A percentile compares a stretch with the other conserved stretches of the same genome.
phyloP scores from a whole-genome alignment of 352 stramenopile genomes.

The Peronospora belbahrii region DNA sequence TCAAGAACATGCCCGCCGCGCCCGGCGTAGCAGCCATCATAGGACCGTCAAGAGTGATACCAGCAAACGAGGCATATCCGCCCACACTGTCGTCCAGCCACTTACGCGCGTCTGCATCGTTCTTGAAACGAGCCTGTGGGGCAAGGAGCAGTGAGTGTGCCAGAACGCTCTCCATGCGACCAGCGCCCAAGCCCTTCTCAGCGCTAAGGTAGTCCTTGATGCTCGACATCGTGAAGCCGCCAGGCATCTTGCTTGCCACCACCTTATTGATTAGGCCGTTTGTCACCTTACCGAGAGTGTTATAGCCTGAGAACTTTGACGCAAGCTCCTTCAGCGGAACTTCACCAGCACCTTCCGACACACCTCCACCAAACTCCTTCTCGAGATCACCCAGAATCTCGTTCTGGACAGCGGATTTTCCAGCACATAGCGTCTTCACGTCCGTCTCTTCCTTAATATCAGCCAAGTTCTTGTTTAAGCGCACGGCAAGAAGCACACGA shows the following conservation, averaged over 20 bases:
- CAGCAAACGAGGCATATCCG: slow-evolving; percentile 66
- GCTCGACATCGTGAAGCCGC: slow-evolving; percentile 74
- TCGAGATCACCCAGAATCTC: slow-evolving; percentile 84
- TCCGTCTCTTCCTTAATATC: slow-evolving; percentile 69
- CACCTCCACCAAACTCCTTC: slow-evolving; percentile 73
- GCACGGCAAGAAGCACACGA: slow-evolving; percentile 63
- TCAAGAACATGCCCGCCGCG: slow-evolving; percentile 31
- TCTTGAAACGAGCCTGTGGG: slow-evolving; percentile 61
- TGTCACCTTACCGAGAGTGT: slow-evolving; percentile 59
- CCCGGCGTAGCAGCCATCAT: slow-evolving; percentile 17
- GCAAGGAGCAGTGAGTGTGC: slow-evolving; percentile 54
- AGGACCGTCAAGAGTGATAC: slow-evolving; percentile 46
- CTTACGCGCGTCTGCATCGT: slow-evolving; percentile 58
- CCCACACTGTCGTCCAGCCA: slow-evolving; percentile 73
- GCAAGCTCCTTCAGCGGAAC: slow-evolving; percentile 66
- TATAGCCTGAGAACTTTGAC: slow-evolving; percentile 64
- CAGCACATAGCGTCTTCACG: slow-evolving; percentile 72
- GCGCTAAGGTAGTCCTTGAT: slow-evolving; percentile 61
- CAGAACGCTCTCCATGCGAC: slow-evolving; percentile 71
- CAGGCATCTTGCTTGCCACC: slow-evolving; percentile 76
- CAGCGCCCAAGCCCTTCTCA: slow-evolving; percentile 54
- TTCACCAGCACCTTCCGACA: slow-evolving; percentile 65
- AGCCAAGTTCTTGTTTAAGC: slow-evolving; percentile 61
- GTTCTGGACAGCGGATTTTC: slow-evolving; percentile 85
- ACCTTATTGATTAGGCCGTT: slow-evolving; percentile 60